phyloP scores from a whole-genome alignment of 208 protist genomes.

The Acanthamoeba lenticulata region DNA sequence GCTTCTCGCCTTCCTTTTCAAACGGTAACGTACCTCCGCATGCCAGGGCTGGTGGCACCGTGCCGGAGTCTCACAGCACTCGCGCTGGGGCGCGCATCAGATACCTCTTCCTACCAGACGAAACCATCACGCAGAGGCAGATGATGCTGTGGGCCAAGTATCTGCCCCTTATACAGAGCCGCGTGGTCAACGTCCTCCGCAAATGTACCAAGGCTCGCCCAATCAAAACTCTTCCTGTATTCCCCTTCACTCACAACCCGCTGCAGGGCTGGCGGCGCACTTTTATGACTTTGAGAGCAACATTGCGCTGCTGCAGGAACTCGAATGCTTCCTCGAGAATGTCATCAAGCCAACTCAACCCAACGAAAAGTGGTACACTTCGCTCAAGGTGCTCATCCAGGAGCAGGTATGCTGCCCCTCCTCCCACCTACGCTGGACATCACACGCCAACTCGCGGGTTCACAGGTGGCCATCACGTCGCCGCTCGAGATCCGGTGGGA shows the following conservation, averaged over 20 bases:
- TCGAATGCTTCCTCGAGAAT: not conserved
- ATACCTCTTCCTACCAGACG: not conserved
- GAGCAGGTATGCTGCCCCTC: not conserved
- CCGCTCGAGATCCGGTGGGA: not conserved
- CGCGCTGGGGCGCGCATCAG: not conserved
- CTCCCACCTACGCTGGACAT: not conserved
- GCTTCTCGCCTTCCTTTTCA: conserved; percentile 1
- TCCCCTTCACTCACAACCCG: not conserved
- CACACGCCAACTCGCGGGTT: not conserved
- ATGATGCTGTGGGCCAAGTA: not conserved
- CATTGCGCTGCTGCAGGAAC: not conserved
- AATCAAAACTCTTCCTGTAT: not conserved
- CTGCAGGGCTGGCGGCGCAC: conserved; percentile 24
- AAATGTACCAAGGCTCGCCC: not conserved
- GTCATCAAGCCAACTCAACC: conserved; percentile 11
- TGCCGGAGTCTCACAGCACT: not conserved
- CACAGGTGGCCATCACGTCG: not conserved
- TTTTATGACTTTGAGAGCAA: conserved; percentile 45
- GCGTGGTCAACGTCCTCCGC: not conserved
- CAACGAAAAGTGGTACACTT: conserved; percentile 52
- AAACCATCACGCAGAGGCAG: not conserved
- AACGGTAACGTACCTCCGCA: not conserved
- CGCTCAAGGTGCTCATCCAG: conserved; percentile 30
- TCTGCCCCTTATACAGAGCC: conserved; percentile 1
- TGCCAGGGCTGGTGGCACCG: not conserved